Conservation (phyloP, 2,329 filamentous ascomycete species). For the Onygenales sp. region DNA sequence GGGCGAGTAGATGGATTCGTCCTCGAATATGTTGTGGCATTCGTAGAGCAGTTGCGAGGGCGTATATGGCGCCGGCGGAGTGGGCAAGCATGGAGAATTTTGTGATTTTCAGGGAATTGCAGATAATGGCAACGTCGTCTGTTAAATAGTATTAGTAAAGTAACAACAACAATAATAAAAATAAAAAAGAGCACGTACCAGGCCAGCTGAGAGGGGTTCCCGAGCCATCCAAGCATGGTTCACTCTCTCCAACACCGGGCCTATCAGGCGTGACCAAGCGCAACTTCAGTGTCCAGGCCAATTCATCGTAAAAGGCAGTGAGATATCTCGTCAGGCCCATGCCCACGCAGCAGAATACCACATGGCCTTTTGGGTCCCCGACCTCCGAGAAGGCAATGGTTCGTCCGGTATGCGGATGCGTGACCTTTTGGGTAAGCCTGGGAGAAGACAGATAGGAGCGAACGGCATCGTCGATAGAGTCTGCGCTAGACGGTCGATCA, state of each 20-base stretch:
- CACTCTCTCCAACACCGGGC: constrained; percentile 87
- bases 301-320: constrained; percentile 93
- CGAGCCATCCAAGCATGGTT: constrained; percentile 69
- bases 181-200: constrained; percentile 45
- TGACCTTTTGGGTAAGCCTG: constrained; percentile 77
- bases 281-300: constrained; percentile 78
- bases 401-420: constrained; percentile 74
- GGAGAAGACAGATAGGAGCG: constrained; percentile 74
- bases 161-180: constrained; percentile 13
- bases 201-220: constrained; percentile 90
- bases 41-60: constrained; percentile 83
- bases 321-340: constrained; percentile 97
- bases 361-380: constrained; percentile 80
- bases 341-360: constrained; percentile 91
- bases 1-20: constrained; percentile 84
- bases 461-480: constrained; percentile 83
- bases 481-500: constrained; percentile 59
- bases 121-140: constrained; percentile 87
- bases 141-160: constrained; percentile 15
- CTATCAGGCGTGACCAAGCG: constrained; percentile 89
- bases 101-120: constrained; percentile 79
- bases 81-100: constrained; percentile 96
- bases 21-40: constrained; percentile 95
- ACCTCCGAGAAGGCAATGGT: constrained; percentile 95
- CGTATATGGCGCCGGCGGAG: constrained; percentile 96